Conservation (phyloP, 108 stramenopile genomes). For the Discostella stelligeroides region DNA sequence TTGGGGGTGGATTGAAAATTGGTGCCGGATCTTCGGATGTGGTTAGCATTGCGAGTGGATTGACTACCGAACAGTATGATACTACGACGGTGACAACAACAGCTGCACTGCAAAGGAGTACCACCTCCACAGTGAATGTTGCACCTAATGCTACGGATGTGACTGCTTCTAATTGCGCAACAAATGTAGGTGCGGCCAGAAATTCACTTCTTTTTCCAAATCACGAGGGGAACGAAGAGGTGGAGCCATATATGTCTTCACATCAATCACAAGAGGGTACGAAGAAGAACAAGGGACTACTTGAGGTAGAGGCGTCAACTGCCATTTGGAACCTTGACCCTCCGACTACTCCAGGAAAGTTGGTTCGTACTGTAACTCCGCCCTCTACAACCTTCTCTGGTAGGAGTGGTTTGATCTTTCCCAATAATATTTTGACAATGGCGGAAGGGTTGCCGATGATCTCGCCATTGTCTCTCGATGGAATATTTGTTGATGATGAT, state of each 20-base stretch:
- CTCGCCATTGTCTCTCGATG: not conserved
- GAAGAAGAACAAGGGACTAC: no score
- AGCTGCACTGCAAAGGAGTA: not conserved
- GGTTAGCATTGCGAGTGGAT: conserved; percentile 5
- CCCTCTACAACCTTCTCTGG: not conserved
- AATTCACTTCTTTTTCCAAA: no score
- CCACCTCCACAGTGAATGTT: no score
- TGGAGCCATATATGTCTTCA: no score
- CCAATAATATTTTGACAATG: not conserved
- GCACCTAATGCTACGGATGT: not conserved
- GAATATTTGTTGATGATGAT: not conserved
- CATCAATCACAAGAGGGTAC: no score
- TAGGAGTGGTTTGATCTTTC: not conserved
- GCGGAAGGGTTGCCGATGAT: not conserved
- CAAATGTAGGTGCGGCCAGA: no score
- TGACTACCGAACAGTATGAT: not conserved
- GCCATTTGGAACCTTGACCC: no score
- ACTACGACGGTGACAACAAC: not conserved
- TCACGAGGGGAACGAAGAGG: no score
- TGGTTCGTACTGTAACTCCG: no score
- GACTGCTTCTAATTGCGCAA: no score
- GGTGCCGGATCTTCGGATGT: conserved; percentile 3
- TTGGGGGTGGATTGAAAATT: conserved; percentile 7
- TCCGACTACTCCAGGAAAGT: no score
- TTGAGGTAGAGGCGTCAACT: no score